phyloP scores from a whole-genome alignment of 2,329 filamentous ascomycete species.

The Clathrospora elynae region DNA sequence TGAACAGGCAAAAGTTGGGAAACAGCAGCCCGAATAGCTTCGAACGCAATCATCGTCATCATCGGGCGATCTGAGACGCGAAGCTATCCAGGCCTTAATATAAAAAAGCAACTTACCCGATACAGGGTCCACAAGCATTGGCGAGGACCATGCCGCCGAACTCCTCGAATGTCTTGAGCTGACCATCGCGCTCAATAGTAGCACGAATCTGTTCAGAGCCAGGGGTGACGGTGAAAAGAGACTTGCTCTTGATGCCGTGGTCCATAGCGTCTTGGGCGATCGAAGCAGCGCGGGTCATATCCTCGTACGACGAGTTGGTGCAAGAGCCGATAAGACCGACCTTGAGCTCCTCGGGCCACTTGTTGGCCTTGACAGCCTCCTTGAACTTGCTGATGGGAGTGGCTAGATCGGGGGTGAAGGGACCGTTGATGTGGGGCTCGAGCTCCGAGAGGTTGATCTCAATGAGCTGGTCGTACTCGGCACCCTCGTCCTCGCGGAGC shows the following conservation, averaged over 20 bases:
- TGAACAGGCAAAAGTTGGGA: no score
- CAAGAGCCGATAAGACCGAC: constrained; percentile 97
- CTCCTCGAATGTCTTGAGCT: constrained; percentile 92
- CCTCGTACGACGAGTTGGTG: constrained; percentile 89
- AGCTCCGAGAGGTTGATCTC: constrained; percentile 95
- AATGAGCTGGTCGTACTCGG: constrained; percentile 93
- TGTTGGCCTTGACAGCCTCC: constrained; percentile 89
- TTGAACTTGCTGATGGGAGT: constrained; percentile 98
- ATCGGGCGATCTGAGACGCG: no score
- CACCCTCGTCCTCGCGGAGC: constrained; percentile 84
- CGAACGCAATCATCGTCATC: no score
- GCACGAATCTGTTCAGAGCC: constrained; percentile 94
- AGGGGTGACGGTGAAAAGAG: constrained; percentile 91
- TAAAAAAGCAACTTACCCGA: constrained; percentile 58
- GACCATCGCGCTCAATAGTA: constrained; percentile 84
- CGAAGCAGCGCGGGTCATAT: constrained; percentile 91
- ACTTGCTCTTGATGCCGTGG: constrained; percentile 92
- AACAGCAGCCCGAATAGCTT: no score
- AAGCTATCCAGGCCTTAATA: no score
- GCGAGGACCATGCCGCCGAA: constrained; percentile 94
- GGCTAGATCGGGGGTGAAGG: constrained; percentile 96
- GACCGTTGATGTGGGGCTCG: constrained; percentile 98
- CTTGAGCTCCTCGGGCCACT: constrained; percentile 96
- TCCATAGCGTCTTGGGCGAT: constrained; percentile 89
- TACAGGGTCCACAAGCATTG: constrained; percentile 76